These are phyloP conservation scores for Heliocybe sulcata DNA, from an alignment of 1,284 basidiomycete species.

Conservation along the genomic window DNA sequence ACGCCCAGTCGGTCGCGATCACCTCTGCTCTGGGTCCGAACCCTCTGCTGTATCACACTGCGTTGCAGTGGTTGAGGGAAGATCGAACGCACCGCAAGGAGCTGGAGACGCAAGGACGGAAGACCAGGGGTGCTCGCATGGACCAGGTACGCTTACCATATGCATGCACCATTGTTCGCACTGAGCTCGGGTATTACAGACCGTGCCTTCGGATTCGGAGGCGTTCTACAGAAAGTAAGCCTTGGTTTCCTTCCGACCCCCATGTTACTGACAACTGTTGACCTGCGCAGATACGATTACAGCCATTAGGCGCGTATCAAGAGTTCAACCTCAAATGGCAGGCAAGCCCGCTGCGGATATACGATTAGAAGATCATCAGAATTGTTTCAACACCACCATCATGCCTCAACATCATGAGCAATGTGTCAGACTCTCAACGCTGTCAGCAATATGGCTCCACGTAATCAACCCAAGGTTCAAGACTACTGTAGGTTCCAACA, in stretches of 20 bases:
- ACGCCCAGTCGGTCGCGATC: conserved; percentile 5
- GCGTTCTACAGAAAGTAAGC: conserved; percentile 64
- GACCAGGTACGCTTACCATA: conserved; percentile 40
- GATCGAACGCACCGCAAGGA: conserved; percentile 63
- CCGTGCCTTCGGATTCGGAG: conserved; percentile 71
- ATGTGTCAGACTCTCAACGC: no score
- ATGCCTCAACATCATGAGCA: no score
- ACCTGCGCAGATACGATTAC: conserved; percentile 58
- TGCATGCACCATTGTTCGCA: conserved; percentile 3
- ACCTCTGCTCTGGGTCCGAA: conserved; percentile 14
- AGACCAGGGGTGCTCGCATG: conserved; percentile 62
- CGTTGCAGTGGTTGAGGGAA: conserved; percentile 80
- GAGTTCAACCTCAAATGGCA: conserved; percentile 2
- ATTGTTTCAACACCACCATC: no score
- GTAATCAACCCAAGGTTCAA: no score
- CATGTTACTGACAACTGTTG: conserved; percentile 1
- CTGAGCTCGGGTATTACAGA: conserved; percentile 20
- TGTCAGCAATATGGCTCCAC: no score
- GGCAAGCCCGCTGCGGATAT: no score
- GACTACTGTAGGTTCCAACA: no score
- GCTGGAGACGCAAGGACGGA: conserved; percentile 54
- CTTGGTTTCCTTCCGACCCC: conserved; percentile 1
- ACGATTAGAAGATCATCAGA: no score
- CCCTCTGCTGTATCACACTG: conserved; percentile 60
- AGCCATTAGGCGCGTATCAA: conserved; percentile 27